phyloP scores from a whole-genome alignment of 371 early-diverging fungal genomes.

The Mucor sp. region DNA sequence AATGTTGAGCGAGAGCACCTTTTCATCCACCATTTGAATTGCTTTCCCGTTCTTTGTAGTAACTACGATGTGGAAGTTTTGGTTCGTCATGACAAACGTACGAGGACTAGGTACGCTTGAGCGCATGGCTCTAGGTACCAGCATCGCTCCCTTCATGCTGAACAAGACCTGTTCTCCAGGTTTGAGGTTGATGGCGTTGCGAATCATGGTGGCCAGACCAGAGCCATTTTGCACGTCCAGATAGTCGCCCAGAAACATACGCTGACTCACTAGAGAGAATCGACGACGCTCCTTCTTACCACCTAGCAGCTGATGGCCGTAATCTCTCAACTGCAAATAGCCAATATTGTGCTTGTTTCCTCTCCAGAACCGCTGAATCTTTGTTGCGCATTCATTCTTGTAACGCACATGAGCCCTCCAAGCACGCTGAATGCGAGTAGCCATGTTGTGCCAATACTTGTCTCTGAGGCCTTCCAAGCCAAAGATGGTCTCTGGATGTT shows the following conservation, averaged over 20 bases:
- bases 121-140: conserved; percentile 77
- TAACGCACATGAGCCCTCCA: conserved; percentile 82
- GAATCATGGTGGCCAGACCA: conserved; percentile 66
- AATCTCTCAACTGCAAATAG: conserved; percentile 88
- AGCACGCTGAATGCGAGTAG: conserved; percentile 90
- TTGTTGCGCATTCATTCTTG: conserved; percentile 72
- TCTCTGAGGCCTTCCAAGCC: conserved; percentile 92
- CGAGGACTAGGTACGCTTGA: conserved; percentile 81
- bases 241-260: conserved; percentile 93
- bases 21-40: conserved; percentile 51
- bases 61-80: conserved; percentile 57
- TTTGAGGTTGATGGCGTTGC: conserved; percentile 62
- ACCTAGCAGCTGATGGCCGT: conserved; percentile 88
- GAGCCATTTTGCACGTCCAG: conserved; percentile 71
- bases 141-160: conserved; percentile 62
- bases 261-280: conserved; percentile 80
- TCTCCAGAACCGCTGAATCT: conserved; percentile 84
- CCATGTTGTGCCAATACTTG: conserved; percentile 96
- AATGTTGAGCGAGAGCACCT: conserved; percentile 47
- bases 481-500: conserved; percentile 95
- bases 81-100: conserved; percentile 67
- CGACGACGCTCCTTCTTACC: conserved; percentile 91
- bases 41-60: conserved; percentile 55
- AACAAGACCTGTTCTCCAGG: conserved; percentile 66
- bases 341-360: conserved; percentile 89